Evolutionary conservation across 805 yeast species (phyloP).

Genomic region (Saitoella complicata): DNA sequence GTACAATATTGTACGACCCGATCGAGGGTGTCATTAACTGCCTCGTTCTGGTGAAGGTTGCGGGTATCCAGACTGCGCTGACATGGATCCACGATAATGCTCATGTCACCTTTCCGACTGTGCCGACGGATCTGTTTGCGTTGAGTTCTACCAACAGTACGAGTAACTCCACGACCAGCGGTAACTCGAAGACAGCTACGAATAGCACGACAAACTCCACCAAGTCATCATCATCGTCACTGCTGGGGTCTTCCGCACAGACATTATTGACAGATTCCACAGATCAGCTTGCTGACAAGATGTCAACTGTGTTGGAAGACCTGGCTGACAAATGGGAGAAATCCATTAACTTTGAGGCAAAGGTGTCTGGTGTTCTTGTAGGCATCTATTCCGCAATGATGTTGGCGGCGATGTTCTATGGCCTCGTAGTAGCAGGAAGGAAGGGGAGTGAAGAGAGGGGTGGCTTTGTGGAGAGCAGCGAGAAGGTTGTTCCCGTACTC

Average conservation of each 20-base stretch:
- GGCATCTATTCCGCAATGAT: too few relatives aligned
- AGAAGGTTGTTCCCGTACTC: too few relatives aligned
- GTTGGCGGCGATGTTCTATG: too few relatives aligned
- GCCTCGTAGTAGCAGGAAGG: too few relatives aligned
- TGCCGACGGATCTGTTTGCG: background rate
- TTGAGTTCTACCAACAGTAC: background rate
- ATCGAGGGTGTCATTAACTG: conserved; percentile 53
- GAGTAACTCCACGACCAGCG: too few relatives aligned
- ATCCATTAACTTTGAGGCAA: too few relatives aligned
- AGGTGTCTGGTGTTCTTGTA: too few relatives aligned
- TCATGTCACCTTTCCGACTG: conserved; percentile 37
- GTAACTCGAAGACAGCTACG: background rate
- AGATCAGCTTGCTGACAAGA: background rate
- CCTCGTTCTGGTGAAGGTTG: conserved; percentile 57
- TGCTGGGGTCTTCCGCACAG: background rate
- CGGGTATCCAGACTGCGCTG: conserved; percentile 49
- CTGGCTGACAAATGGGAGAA: too few relatives aligned
- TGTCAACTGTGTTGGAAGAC: too few relatives aligned
- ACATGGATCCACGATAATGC: conserved; percentile 62
- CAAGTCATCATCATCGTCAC: background rate
- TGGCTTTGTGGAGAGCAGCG: too few relatives aligned
- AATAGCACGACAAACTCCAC: background rate
- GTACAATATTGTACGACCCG: conserved; percentile 41
- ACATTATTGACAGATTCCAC: background rate
- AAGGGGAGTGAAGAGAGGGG: too few relatives aligned